phyloP scores from a whole-genome alignment of 257 asterid species.

The Solanum pinnatisectum region DNA sequence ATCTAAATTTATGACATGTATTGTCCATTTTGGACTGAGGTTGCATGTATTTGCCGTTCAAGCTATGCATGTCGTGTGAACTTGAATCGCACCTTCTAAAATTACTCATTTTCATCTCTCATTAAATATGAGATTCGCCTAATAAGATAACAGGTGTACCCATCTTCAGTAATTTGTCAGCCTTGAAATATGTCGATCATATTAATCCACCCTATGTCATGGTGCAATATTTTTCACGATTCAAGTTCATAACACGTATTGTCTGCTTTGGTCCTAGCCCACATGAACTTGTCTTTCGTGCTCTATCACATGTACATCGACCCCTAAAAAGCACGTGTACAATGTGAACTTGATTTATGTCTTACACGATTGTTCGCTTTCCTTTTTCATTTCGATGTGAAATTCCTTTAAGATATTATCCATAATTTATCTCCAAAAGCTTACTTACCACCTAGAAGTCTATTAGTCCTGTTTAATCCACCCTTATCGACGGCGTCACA shows the following conservation, averaged over 20 bases:
- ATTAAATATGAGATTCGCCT: neutral
- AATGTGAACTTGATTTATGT: neutral
- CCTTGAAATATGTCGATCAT: neutral
- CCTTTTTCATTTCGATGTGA: neutral
- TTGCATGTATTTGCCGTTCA: neutral
- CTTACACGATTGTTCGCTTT: neutral
- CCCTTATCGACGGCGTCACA: neutral
- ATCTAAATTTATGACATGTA: neutral
- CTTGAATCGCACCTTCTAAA: neutral
- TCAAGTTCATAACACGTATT: neutral
- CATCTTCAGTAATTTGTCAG: neutral
- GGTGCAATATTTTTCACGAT: neutral
- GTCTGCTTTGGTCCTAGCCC: neutral
- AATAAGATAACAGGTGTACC: neutral
- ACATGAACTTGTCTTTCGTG: neutral
- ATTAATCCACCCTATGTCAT: neutral
- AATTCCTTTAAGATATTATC: neutral
- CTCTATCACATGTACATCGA: neutral
- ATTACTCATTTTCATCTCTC: neutral
- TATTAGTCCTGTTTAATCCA: neutral
- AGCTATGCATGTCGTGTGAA: neutral
- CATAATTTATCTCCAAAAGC: rapidly evolving
- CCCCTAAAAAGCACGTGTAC: neutral
- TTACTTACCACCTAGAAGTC: neutral
- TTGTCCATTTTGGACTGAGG: neutral